A percentile compares a stretch with the other conserved stretches of the same genome.
phyloP scores from a whole-genome alignment of 441 rosid species.

The Arabidopsis hybrid region DNA sequence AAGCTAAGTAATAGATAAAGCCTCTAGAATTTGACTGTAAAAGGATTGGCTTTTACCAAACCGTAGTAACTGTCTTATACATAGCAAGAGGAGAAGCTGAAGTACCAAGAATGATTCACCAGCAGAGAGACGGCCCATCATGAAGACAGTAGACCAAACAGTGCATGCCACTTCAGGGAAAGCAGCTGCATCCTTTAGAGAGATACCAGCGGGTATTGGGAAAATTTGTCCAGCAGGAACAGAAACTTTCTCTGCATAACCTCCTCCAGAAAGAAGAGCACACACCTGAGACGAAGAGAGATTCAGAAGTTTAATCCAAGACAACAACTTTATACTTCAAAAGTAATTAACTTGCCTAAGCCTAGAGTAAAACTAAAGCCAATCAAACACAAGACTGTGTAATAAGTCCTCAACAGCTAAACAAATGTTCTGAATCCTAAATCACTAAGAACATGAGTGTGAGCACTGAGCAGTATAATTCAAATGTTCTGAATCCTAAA shows the following conservation, averaged over 20 bases:
- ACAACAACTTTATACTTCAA: not conserved
- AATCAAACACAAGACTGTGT: conserved; percentile 8
- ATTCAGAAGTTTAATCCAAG: not conserved
- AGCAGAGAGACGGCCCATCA: conserved; percentile 71
- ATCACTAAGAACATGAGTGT: conserved; percentile 5
- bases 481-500: not conserved
- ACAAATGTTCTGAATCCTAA: conserved; percentile 8
- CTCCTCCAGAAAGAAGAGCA: conserved; percentile 94
- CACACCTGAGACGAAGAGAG: conserved; percentile 59
- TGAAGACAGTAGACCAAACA: conserved; percentile 95
- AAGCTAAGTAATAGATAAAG: not conserved
- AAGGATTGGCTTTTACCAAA: not conserved
- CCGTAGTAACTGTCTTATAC: not conserved
- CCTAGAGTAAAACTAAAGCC: not conserved
- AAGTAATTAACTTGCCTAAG: not conserved
- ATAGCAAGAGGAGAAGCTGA: not conserved
- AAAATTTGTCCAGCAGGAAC: conserved; percentile 81
- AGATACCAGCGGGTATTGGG: conserved; percentile 70
- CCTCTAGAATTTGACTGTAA: not conserved
- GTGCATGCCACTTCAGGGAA: conserved; percentile 93
- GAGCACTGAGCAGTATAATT: not conserved
- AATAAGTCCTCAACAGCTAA: conserved; percentile 1
- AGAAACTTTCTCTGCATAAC: conserved; percentile 91
- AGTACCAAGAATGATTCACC: conserved; percentile 84
- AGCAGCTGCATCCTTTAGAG: conserved; percentile 75